These are phyloP conservation scores for Aspergillus aculeatus DNA, from an alignment of 2,329 filamentous ascomycete genomes.

Conservation along the genomic window DNA sequence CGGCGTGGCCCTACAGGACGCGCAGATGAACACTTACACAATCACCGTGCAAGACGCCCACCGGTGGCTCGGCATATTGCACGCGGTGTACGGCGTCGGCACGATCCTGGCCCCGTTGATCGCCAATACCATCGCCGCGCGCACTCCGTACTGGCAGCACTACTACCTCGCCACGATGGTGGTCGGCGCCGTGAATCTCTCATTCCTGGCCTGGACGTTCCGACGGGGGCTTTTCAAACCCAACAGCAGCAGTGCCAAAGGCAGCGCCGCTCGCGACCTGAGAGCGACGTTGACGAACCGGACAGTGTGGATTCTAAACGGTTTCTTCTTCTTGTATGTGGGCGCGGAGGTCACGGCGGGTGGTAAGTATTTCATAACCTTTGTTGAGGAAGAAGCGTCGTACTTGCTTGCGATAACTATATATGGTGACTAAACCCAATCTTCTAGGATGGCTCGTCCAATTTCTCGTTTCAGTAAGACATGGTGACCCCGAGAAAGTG, in stretches of 20 bases:
- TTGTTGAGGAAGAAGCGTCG: background rate
- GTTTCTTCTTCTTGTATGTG: constrained; percentile 27
- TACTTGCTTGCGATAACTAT: too few relatives aligned
- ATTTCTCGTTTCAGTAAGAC: constrained; percentile 23
- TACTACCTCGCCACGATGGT: constrained; percentile 22
- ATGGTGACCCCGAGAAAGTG: constrained; percentile 24
- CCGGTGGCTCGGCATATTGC: constrained; percentile 24
- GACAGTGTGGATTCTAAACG: constrained; percentile 25
- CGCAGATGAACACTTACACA: constrained; percentile 24
- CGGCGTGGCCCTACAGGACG: constrained; percentile 23
- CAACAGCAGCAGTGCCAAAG: constrained; percentile 20
- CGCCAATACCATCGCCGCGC: constrained; percentile 23
- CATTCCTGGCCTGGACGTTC: constrained; percentile 20
- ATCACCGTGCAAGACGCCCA: constrained; percentile 23
- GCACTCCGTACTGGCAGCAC: constrained; percentile 22
- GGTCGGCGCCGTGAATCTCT: constrained; percentile 18
- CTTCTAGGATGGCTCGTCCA: constrained; percentile 25
- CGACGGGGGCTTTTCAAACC: constrained; percentile 21
- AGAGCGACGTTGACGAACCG: constrained; percentile 19
- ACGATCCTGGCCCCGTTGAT: constrained; percentile 23
- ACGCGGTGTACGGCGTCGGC: constrained; percentile 24
- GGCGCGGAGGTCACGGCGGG: constrained; percentile 25
- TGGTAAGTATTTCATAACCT: constrained; percentile 11
- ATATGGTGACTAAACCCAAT: background rate
- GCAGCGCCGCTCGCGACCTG: constrained; percentile 20